Conservation (phyloP, 768 basidiomycete genomes). For the Crucibulum laeve region DNA sequence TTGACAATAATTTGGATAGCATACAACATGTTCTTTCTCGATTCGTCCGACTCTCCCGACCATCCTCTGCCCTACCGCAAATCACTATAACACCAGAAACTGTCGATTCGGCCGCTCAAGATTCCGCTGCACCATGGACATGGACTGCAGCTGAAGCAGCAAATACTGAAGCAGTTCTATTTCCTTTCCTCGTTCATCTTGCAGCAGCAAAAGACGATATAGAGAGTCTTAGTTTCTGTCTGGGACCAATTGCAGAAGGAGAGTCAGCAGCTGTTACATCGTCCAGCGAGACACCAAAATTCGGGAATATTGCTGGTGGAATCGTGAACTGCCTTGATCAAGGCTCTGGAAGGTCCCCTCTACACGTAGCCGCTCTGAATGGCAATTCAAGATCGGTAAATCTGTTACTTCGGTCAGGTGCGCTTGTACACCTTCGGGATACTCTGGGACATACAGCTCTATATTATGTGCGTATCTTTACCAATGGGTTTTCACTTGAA, state of each 20-base stretch:
- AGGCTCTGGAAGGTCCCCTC: slow-evolving; percentile 67
- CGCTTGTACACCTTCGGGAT: slow-evolving; percentile 81
- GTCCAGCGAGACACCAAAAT: slow-evolving; percentile 22
- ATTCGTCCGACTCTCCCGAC: slow-evolving; percentile 57
- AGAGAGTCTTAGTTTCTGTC: slow-evolving; percentile 58
- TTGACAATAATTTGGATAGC: slow-evolving; percentile 50
- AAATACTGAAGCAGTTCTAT: slow-evolving; percentile 62
- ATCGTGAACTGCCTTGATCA: slow-evolving; percentile 70
- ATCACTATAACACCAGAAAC: slow-evolving; percentile 32
- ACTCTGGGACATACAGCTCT: slow-evolving; percentile 76
- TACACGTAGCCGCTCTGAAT: slow-evolving; percentile 76
- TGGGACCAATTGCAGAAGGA: slow-evolving; percentile 28
- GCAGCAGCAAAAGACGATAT: slow-evolving; percentile 70
- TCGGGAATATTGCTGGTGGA: slow-evolving; percentile 53
- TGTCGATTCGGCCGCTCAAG: slow-evolving; percentile 33
- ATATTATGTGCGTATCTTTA: slow-evolving; percentile 58
- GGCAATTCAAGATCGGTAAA: slow-evolving; percentile 44
- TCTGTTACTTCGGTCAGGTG: slow-evolving; percentile 64
- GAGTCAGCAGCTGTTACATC: slow-evolving; percentile 11
- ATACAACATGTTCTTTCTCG: slow-evolving; percentile 65
- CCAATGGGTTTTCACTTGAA: neutral
- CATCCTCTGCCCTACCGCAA: slow-evolving; percentile 28
- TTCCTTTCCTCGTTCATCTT: slow-evolving; percentile 76
- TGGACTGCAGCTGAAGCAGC: slow-evolving; percentile 75
- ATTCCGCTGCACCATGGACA: slow-evolving; percentile 65